phyloP scores from a whole-genome alignment of 2,329 filamentous ascomycete species.

The Ophidiomyces ophidiicola region DNA sequence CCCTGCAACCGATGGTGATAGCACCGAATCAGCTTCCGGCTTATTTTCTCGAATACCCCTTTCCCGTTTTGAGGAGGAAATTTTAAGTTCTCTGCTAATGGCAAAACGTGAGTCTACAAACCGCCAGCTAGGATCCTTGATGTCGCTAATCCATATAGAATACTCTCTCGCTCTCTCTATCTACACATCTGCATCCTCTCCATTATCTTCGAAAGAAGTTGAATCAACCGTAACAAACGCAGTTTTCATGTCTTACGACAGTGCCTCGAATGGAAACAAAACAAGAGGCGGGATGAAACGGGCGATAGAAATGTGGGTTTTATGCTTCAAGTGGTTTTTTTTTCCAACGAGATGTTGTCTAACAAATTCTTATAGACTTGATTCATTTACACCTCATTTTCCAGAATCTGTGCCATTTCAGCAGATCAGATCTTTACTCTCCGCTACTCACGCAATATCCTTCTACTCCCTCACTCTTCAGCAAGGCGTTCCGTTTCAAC shows the following conservation, averaged over 20 bases:
- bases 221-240: slow-evolving; percentile 42
- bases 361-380: slow-evolving; percentile 23
- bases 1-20: slow-evolving; percentile 16
- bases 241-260: slow-evolving; percentile 48
- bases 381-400: slow-evolving; percentile 34
- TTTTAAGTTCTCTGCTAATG: slow-evolving; percentile 44
- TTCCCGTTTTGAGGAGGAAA: slow-evolving; percentile 43
- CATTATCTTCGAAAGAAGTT: slow-evolving; percentile 35
- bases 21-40: slow-evolving; percentile 29
- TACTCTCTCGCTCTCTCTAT: slow-evolving; percentile 32
- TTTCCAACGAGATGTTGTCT: slow-evolving; percentile 6
- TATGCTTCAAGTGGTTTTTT: neutral
- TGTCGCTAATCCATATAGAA: slow-evolving; percentile 20
- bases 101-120: slow-evolving; percentile 27
- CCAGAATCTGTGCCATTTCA: slow-evolving; percentile 29
- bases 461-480: slow-evolving; percentile 54
- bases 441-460: slow-evolving; percentile 51
- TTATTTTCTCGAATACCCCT: slow-evolving; percentile 40
- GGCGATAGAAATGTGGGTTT: slow-evolving; percentile 43
- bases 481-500: slow-evolving; percentile 53
- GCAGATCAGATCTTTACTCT: slow-evolving; percentile 43
- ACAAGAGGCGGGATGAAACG: slow-evolving; percentile 51
- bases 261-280: slow-evolving; percentile 53
- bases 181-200: slow-evolving; percentile 24
- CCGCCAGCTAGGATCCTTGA: slow-evolving; percentile 14